These are phyloP conservation scores for Heliosperma pusillum DNA, from an alignment of 148 eudicot genomes.

Conservation along the genomic window DNA sequence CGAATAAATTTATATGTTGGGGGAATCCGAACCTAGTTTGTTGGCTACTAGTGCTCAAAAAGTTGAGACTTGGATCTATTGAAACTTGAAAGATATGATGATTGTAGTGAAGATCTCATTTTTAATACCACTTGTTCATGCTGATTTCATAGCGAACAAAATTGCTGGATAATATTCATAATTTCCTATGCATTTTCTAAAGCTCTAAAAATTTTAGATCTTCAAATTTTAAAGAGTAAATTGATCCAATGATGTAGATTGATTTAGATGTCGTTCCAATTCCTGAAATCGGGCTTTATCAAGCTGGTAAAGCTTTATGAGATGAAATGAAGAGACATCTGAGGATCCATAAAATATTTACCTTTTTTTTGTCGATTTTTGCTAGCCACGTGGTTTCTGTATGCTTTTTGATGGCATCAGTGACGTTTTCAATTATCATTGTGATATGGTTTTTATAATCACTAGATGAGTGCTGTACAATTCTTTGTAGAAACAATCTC, in stretches of 20 bases:
- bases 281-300: slow-evolving; percentile 29
- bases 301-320: slow-evolving; percentile 21
- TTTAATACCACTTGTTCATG: neutral
- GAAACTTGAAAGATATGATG: neutral
- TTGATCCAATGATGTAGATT: slow-evolving; percentile 34
- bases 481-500: neutral
- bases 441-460: neutral
- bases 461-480: neutral
- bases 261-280: slow-evolving; percentile 36
- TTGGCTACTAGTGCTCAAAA: neutral
- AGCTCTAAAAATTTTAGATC: neutral
- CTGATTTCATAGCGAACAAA: neutral
- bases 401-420: neutral
- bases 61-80: neutral
- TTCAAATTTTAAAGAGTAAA: neutral
- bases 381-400: neutral
- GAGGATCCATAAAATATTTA: slow-evolving; percentile 28
- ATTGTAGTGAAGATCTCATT: neutral
- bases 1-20: neutral
- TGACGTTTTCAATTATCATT: neutral
- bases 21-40: neutral
- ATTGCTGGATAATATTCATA: neutral
- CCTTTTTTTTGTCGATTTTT: neutral
- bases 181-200: neutral
- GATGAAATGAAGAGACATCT: slow-evolving; percentile 38